Evolutionary conservation across 2,329 filamentous ascomycete genomes (phyloP), one percentile per base, ranked within the genome.

Genomic region (Phialocephala subalpina): DNA sequence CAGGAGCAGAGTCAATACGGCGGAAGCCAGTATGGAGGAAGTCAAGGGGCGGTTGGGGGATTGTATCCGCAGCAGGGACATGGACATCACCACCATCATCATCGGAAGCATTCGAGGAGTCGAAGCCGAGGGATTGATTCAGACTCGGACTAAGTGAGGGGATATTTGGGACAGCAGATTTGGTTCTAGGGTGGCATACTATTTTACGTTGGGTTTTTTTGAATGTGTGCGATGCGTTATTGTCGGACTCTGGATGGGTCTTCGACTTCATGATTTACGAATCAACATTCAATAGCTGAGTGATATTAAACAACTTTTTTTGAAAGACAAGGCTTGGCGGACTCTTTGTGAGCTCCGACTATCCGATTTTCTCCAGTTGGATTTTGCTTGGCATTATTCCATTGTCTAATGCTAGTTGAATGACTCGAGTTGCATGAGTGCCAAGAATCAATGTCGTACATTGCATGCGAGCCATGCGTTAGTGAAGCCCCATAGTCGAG

Each of bases 131-230:
- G 68, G 16, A 52, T 55, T 14, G 63, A 56, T 60, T 57, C 49
- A 58, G 70, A 70, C 58, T 72, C 69, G 35, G 70, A 74, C 58
- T 74, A 73, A 38, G 55, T 57, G 55, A 36, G 18, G 40, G 55
- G 29, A 36, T 58, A 40, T 42, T 58, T 58, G 61, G 55, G 16
- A 52, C 29, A 11, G 20, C 4, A 12, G 45, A 11, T 20, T 22
- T 20, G 38, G 4, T 42, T 12, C 18, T 3, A 6, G 14, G 45
- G 20, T 20, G 22, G 40, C 22, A 25, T 22, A 33, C 29, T 53
- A 29, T 29, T 14, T 3, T n/a, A 2, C 18, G 14, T n/a, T 27
- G 25, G 22, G n/a, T n/a, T 53, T 53, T 27, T 14, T 27, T 12
- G 27, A 29, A 2, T 27, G 3, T 7, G 49, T 53, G 25, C 12